These are phyloP conservation scores for Diaporthe batatas DNA, from an alignment of 2,329 filamentous ascomycete species.

Conservation along the genomic window DNA sequence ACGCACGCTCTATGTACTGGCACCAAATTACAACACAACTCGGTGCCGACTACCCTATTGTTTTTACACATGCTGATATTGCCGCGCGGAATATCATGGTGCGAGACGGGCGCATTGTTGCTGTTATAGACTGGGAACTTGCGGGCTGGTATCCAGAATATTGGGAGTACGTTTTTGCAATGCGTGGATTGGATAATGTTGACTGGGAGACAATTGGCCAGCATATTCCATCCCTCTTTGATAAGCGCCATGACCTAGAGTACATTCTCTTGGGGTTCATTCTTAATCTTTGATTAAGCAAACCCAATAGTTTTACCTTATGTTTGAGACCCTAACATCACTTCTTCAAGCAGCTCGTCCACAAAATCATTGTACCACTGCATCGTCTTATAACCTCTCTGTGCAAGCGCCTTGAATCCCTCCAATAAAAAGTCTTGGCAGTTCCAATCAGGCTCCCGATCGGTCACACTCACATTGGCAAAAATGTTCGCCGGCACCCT, in stretches of 20 bases:
- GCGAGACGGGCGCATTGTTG: constrained; percentile 27
- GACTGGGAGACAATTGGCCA: constrained; percentile 17
- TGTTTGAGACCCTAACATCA: no score
- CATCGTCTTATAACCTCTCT: no score
- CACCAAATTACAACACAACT: constrained; percentile 12
- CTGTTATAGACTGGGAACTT: constrained; percentile 32
- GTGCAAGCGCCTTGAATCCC: no score
- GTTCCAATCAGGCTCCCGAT: no score
- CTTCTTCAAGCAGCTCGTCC: no score
- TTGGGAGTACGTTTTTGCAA: constrained; percentile 3
- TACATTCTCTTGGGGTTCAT: constrained; percentile 9
- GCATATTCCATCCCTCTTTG: background rate
- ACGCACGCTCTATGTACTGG: background rate
- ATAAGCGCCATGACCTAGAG: constrained; percentile 13
- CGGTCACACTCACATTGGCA: no score
- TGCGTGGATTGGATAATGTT: constrained; percentile 13
- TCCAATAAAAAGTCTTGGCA: no score
- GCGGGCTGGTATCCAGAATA: constrained; percentile 37
- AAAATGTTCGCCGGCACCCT: no score
- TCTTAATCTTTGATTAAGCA: background rate
- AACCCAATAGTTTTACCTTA: no score
- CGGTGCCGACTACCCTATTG: constrained; percentile 41
- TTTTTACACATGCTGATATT: constrained; percentile 28
- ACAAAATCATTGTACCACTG: no score
- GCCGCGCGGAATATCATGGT: constrained; percentile 30